phyloP scores from a whole-genome alignment of 108 stramenopile species.

The Nitzschia putrida region DNA sequence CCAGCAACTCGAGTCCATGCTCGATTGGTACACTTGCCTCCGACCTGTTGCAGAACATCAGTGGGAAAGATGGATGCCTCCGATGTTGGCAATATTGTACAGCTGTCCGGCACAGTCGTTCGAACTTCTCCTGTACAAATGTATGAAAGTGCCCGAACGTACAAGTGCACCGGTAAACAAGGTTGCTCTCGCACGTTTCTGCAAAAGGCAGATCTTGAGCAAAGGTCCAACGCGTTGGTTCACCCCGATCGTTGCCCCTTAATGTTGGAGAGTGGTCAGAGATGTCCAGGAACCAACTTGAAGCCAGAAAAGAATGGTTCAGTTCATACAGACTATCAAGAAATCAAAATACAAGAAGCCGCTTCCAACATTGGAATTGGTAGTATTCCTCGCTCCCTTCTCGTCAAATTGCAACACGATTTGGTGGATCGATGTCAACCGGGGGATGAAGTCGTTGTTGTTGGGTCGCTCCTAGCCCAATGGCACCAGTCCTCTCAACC shows the following conservation, averaged over 20 bases:
- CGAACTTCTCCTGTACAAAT: conserved; percentile 87
- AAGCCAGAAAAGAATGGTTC: conserved; percentile 49
- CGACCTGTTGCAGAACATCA: conserved; percentile 77
- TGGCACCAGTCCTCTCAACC: conserved; percentile 72
- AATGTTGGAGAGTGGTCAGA: conserved; percentile 12
- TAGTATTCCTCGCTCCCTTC: conserved; percentile 85
- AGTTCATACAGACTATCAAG: conserved; percentile 93
- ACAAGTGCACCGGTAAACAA: conserved; percentile 66
- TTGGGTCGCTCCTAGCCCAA: conserved; percentile 85
- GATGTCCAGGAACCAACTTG: conserved; percentile 70
- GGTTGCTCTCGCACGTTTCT: conserved; percentile 76
- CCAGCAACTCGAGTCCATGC: conserved; percentile 72
- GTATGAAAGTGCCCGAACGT: conserved; percentile 87
- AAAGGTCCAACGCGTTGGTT: conserved; percentile 80
- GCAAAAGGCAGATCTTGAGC: conserved; percentile 84
- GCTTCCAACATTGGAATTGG: conserved; percentile 76
- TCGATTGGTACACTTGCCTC: conserved; percentile 89
- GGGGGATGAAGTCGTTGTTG: conserved; percentile 97
- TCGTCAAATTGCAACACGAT: conserved; percentile 91
- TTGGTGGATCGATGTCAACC: conserved; percentile 93
- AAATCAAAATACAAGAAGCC: conserved; percentile 96
- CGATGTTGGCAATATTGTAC: conserved; percentile 90
- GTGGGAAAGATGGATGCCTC: conserved; percentile 67
- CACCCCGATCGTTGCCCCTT: conserved; percentile 75
- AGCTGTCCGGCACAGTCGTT: conserved; percentile 92